Base-by-base conservation (phyloP, 2,329 filamentous ascomycete genomes). In the Epichloe scottii region DNA sequence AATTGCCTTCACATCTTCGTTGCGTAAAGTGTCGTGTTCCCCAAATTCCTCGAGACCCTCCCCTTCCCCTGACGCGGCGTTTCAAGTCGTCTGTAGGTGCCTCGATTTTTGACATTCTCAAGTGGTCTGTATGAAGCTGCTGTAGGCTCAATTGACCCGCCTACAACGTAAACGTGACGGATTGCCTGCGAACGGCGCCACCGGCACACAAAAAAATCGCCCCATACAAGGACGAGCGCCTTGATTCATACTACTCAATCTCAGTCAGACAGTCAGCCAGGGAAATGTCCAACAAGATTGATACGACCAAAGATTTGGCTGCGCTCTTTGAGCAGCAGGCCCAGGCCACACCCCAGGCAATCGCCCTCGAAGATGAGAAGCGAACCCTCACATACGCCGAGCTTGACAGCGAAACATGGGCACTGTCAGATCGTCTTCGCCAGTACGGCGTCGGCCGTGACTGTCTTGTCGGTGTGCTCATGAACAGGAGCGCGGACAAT, bases 401-500 rank as follows among this genome's bases (percentile, higher is more conserved):
- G 70, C 76, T 91, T 52, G 83, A 89, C 61, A 66, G 73, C 46
- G 79, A 82, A 64, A 84, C 87, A 44, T 76, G 76, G 53, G 68
- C 70, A n/a, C 77, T 90, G 51, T 77, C 84, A 51, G 69, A 73
- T 58, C 78, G 76, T 44, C 76, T 91, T 48, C 82, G 81, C 42
- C 66, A 71, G 50, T 75, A 83, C 68, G 84, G 85, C 42, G 85
- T 90, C 50, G 77, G 79, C 51, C 82, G 85, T 53, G 85, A 91
- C 65, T 76, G 75, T 57, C 75, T 89, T 17, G 86, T 90, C 34
- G 87, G 87, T 49, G 81, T 91, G 41, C 74, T 90, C 49, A 76
- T 90, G 62, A 82, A 81, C 51, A 81, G 86, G 50, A 87, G 84
- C 63, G 84, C 85, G 46, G 78, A 89, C 67, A 89, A 90, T 66